A percentile compares a stretch with the other conserved stretches of the same genome.
phyloP scores from a whole-genome alignment of 352 stramenopile species.

The Pythium brassicae region DNA sequence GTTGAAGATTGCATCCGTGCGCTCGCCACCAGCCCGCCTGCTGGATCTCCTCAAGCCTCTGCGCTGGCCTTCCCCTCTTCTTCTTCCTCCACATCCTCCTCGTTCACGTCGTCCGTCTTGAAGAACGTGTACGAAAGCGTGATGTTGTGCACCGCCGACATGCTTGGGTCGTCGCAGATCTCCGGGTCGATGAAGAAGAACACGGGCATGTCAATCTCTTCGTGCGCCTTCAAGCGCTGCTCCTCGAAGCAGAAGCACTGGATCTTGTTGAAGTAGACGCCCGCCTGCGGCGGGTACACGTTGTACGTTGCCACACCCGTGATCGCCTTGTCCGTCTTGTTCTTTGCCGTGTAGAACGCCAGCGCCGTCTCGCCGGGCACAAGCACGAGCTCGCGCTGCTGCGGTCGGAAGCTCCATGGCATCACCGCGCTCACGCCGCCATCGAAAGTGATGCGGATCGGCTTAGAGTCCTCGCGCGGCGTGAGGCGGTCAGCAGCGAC shows the following conservation, averaged over 20 bases:
- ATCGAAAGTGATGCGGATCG: conserved; percentile 97
- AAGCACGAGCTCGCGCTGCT: conserved; percentile 91
- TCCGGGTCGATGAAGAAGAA: conserved; percentile 99
- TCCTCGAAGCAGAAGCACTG: conserved; percentile 99
- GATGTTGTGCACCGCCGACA: conserved; percentile 96
- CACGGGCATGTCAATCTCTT: conserved; percentile 99
- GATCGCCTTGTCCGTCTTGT: conserved; percentile 96
- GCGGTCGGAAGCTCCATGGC: conserved; percentile 96
- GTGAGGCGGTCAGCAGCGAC: conserved; percentile 84
- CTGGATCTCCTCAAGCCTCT: background rate
- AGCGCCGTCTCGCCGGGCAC: conserved; percentile 98
- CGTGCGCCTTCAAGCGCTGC: conserved; percentile 94
- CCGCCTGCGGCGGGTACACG: conserved; percentile 95
- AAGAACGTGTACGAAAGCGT: conserved; percentile 99
- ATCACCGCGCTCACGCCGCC: conserved; percentile 92
- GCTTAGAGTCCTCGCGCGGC: conserved; percentile 85
- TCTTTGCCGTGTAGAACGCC: conserved; percentile 98
- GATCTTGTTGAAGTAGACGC: conserved; percentile 99
- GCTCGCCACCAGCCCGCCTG: background rate
- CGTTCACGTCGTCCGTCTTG: conserved; percentile 94
- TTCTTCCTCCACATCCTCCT: conserved; percentile 82
- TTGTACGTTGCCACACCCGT: conserved; percentile 99
- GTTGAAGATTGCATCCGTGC: background rate
- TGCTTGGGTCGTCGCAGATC: conserved; percentile 95
- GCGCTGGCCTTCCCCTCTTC: conserved; percentile 26